These are phyloP conservation scores for Trichophyton equinum DNA, from an alignment of 2,329 filamentous ascomycete species.

Conservation along the genomic window DNA sequence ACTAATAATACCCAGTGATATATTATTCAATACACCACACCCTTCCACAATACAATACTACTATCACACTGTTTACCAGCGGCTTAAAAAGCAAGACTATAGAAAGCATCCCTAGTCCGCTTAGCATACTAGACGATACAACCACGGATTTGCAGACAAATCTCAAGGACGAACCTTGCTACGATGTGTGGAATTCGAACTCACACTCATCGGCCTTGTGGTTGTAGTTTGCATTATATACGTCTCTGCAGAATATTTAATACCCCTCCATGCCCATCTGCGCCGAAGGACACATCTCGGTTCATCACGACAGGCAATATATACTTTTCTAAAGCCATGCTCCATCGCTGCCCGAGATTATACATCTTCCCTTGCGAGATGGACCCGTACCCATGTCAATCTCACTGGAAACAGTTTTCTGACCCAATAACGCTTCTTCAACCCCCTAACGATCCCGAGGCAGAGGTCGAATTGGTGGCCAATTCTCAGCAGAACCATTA, in stretches of 20 bases:
- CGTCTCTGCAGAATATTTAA: constrained; percentile 10
- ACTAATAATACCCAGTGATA: too few species aligned
- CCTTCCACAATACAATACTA: too few species aligned
- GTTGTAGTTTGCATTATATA: constrained; percentile 12
- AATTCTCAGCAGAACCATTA: not conserved
- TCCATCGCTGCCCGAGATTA: constrained; percentile 8
- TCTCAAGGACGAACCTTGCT: not conserved
- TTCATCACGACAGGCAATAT: constrained; percentile 6
- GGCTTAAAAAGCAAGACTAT: not conserved
- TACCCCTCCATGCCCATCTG: constrained; percentile 4
- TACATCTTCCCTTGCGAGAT: constrained; percentile 5
- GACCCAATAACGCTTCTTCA: constrained; percentile 5
- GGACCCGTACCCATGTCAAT: constrained; percentile 10
- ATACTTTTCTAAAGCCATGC: constrained; percentile 4
- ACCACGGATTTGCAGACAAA: not conserved
- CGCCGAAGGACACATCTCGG: not conserved
- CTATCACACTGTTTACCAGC: too few species aligned
- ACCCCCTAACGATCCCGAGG: not conserved
- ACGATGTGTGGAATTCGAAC: constrained; percentile 13
- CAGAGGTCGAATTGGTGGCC: not conserved
- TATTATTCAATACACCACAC: too few species aligned
- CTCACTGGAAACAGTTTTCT: constrained; percentile 7
- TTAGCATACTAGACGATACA: not conserved
- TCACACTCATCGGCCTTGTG: constrained; percentile 12
- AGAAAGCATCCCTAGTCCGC: not conserved